Evolutionary conservation across 805 yeast genomes (phyloP).

Genomic region (Sungouiella thailandica): DNA sequence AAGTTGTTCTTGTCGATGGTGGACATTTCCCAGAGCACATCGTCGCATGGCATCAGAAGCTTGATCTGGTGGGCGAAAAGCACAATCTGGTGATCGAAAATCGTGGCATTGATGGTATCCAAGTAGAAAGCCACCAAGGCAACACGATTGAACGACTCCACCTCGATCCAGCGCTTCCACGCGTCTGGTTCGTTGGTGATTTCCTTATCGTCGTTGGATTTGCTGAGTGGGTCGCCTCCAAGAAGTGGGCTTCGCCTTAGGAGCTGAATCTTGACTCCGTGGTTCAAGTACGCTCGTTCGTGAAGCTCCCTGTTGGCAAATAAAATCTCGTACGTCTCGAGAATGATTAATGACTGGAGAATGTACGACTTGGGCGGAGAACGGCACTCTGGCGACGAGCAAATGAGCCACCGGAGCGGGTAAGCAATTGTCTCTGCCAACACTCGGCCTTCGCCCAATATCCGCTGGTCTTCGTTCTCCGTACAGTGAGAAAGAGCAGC

Average conservation of each 20-base stretch:
- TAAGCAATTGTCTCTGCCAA: conserved; percentile 10
- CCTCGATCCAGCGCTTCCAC: conserved; percentile 33
- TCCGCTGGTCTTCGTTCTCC: not conserved
- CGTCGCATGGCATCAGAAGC: not conserved
- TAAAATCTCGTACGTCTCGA: conserved; percentile 9
- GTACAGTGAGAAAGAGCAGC: conserved; percentile 2
- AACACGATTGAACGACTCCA: conserved; percentile 31
- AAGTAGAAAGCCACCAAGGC: conserved; percentile 31
- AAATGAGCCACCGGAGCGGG: conserved; percentile 11
- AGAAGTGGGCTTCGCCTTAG: conserved; percentile 23
- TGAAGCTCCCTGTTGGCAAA: conserved; percentile 7
- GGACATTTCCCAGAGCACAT: conserved; percentile 21
- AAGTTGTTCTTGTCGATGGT: conserved; percentile 11
- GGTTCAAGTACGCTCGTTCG: conserved; percentile 9
- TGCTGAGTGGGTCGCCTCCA: conserved; percentile 38
- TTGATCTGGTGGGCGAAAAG: conserved; percentile 18
- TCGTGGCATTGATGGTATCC: conserved; percentile 32
- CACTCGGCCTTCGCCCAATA: conserved; percentile 4
- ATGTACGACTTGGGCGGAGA: conserved; percentile 11
- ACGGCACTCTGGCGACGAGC: conserved; percentile 7
- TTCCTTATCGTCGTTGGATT: conserved; percentile 19
- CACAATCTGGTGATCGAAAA: conserved; percentile 26
- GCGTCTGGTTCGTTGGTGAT: conserved; percentile 2
- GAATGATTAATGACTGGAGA: conserved; percentile 9
- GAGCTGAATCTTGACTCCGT: conserved; percentile 20